phyloP scores from a whole-genome alignment of 1,284 basidiomycete species.

The Cystobasidiaceae sp. region DNA sequence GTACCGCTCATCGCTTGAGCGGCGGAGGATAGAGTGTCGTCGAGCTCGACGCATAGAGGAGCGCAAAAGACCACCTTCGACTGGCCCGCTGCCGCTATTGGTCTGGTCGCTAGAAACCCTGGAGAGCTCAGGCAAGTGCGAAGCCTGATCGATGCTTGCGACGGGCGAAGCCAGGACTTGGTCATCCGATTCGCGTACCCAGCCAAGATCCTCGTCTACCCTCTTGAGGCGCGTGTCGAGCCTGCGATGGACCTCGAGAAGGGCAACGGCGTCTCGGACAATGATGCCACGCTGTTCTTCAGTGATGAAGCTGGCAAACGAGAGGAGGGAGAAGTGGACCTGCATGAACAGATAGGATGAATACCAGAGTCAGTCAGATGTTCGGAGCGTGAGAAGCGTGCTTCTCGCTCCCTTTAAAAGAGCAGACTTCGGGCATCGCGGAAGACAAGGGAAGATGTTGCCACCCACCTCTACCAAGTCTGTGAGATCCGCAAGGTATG shows the following conservation, averaged over 20 bases:
- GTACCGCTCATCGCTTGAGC: too few species aligned
- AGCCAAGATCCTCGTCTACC: constrained; percentile 56
- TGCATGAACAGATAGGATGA: constrained; percentile 19
- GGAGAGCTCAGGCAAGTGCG: too few species aligned
- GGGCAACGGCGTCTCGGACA: constrained; percentile 64
- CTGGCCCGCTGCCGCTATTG: too few species aligned
- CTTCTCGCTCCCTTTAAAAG: too few species aligned
- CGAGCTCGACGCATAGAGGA: too few species aligned
- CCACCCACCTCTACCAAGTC: constrained; percentile 63
- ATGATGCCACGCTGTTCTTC: constrained; percentile 49
- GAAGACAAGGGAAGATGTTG: not conserved
- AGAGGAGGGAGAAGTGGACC: constrained; percentile 50
- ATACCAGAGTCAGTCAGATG: not conserved
- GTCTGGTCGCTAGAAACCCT: too few species aligned
- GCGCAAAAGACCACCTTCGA: too few species aligned
- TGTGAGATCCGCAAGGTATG: constrained; percentile 70
- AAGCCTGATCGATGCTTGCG: not conserved
- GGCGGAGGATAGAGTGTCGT: too few species aligned
- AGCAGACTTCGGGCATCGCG: too few species aligned
- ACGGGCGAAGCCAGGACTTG: not conserved
- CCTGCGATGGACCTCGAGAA: constrained; percentile 68
- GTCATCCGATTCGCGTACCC: constrained; percentile 38
- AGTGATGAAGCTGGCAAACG: constrained; percentile 47
- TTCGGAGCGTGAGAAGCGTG: constrained; percentile 17
- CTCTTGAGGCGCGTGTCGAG: constrained; percentile 55